Conservation (phyloP, 2,329 filamentous ascomycete genomes). For the Geosmithia putterillii region DNA sequence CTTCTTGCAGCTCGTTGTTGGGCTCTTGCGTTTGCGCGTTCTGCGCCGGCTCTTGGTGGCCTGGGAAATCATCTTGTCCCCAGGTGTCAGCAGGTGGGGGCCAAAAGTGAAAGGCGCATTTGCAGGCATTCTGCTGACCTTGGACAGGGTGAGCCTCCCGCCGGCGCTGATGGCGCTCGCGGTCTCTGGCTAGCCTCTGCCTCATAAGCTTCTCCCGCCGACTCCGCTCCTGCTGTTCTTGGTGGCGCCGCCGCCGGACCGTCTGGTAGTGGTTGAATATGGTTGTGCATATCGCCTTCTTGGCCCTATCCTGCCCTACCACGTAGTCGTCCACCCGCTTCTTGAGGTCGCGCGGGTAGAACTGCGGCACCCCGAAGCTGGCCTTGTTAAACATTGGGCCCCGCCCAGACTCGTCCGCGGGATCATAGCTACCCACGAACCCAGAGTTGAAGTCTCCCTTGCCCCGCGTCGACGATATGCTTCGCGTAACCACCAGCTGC, state of each 20-base stretch:
- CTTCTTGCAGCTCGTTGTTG: constrained; percentile 14
- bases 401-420: constrained; percentile 35
- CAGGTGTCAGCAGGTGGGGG: constrained; percentile 20
- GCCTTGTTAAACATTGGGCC: constrained; percentile 48
- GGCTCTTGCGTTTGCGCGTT: constrained; percentile 26
- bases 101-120: constrained; percentile 5
- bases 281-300: constrained; percentile 85
- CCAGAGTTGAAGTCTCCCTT: constrained; percentile 38
- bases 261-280: constrained; percentile 96
- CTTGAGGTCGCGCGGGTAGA: constrained; percentile 63
- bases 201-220: constrained; percentile 53
- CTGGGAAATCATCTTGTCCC: constrained; percentile 40
- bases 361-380: constrained; percentile 46
- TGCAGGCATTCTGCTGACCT: constrained; percentile 37
- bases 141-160: constrained; percentile 63
- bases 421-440: constrained; percentile 48
- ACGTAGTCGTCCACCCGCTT: constrained; percentile 91
- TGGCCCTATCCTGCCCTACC: constrained; percentile 86
- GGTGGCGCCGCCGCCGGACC: constrained; percentile 63
- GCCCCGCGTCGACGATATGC: constrained; percentile 10
- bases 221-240: constrained; percentile 54
- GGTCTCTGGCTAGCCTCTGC: constrained; percentile 59
- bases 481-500: constrained; percentile 10
- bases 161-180: constrained; percentile 39
- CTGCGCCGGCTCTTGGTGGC: constrained; percentile 35